Evolutionary conservation across 805 yeast species (phyloP).

Genomic region (Cyberlindnera lachancei): DNA sequence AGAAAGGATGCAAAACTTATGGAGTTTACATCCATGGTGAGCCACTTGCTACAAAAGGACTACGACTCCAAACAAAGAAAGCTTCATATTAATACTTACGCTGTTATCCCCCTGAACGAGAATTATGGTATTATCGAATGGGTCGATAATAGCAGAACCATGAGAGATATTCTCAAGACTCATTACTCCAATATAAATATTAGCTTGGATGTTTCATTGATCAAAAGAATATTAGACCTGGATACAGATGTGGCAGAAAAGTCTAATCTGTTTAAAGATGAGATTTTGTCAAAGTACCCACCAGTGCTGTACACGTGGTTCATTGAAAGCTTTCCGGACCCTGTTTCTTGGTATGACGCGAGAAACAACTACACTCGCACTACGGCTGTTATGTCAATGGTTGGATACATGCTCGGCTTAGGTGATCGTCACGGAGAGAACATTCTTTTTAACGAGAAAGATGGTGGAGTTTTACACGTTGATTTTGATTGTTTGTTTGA

Average conservation of each 20-base stretch:
- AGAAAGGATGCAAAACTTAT: conserved; percentile 91
- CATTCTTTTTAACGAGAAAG: conserved; percentile 59
- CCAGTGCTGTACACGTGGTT: conserved; percentile 87
- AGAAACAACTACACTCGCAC: conserved; percentile 70
- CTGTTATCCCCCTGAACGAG: conserved; percentile 83
- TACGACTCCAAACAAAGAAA: conserved; percentile 68
- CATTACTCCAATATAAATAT: conserved; percentile 36
- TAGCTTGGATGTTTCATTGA: conserved; percentile 19
- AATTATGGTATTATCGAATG: conserved; percentile 87
- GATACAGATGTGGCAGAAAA: conserved; percentile 25
- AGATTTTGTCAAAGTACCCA: conserved; percentile 31
- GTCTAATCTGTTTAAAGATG: conserved; percentile 27
- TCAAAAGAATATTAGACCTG: conserved; percentile 22
- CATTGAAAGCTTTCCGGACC: conserved; percentile 81
- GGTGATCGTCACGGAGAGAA: conserved; percentile 98
- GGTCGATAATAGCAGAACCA: conserved; percentile 69
- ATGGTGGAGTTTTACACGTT: conserved; percentile 83
- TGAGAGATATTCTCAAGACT: conserved; percentile 50
- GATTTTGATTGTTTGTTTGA: conserved; percentile 97
- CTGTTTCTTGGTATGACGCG: conserved; percentile 78
- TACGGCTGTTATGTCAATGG: conserved; percentile 94
- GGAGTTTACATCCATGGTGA: conserved; percentile 82
- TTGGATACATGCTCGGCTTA: conserved; percentile 86
- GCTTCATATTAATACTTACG: conserved; percentile 68
- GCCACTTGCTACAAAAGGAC: conserved; percentile 58